Evolutionary conservation across 768 basidiomycete genomes (phyloP).

Genomic region (Ramaria sp.): DNA sequence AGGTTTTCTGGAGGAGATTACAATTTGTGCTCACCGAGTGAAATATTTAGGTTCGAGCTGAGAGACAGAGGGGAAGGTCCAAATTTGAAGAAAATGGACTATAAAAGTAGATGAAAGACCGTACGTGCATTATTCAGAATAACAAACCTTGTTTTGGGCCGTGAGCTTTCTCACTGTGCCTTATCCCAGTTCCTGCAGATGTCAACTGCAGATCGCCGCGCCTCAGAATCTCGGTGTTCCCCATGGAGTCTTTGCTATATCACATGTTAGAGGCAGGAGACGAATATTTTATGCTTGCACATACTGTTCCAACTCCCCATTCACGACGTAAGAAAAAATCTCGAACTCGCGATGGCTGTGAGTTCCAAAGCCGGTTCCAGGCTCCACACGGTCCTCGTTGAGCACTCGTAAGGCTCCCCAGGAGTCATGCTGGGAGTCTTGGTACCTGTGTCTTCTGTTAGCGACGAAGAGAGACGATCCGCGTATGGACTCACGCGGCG

Average conservation of each 20-base stretch:
- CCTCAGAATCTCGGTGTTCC: conserved; percentile 79
- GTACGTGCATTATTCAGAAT: not conserved
- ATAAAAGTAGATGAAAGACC: not conserved
- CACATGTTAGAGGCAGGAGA: not conserved
- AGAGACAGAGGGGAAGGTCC: conserved; percentile 39
- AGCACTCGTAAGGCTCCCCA: conserved; percentile 79
- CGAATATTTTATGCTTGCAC: conserved; percentile 16
- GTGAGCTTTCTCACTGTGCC: conserved; percentile 61
- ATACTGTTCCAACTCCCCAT: conserved; percentile 74
- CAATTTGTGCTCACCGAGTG: conserved; percentile 40
- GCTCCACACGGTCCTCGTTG: conserved; percentile 83
- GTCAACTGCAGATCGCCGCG: conserved; percentile 89
- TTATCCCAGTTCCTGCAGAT: conserved; percentile 84
- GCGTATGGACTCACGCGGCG: conserved; percentile 36
- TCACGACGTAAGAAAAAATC: conserved; percentile 82
- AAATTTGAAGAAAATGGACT: conserved; percentile 61
- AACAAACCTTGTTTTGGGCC: conserved; percentile 23
- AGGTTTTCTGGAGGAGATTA: not conserved
- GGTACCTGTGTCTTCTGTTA: conserved; percentile 35
- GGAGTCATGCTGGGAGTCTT: conserved; percentile 40
- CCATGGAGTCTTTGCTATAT: conserved; percentile 78
- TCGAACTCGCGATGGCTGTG: conserved; percentile 81
- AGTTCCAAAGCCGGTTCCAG: conserved; percentile 72
- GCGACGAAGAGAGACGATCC: conserved; percentile 13
- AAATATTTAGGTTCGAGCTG: conserved; percentile 69